Conservation (phyloP, 495 filamentous ascomycete species). For the Oidiodendron maius region DNA sequence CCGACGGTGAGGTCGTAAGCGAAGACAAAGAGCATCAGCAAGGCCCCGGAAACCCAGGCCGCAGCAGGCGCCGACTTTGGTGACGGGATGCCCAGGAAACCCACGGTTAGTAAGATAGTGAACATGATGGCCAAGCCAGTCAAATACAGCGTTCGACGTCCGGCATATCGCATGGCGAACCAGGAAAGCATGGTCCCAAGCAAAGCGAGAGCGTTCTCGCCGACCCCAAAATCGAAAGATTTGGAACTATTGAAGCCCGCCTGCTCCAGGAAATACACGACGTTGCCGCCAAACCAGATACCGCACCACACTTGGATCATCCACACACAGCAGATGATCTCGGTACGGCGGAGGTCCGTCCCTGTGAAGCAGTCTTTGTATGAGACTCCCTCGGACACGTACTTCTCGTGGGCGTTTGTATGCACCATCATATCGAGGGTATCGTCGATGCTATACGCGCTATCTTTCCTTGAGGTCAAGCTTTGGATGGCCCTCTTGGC, state of each 20-base stretch:
- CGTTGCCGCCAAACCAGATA: conserved; percentile 45
- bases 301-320: conserved; percentile 42
- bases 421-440: conserved; percentile 51
- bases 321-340: conserved; percentile 44
- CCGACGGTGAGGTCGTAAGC: conserved; percentile 52
- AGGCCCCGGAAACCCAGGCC: conserved; percentile 38
- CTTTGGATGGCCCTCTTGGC: conserved; percentile 38
- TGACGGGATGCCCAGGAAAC: conserved; percentile 18
- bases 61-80: conserved; percentile 11
- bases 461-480: conserved; percentile 42
- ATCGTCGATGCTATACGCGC: conserved; percentile 35
- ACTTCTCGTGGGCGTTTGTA: conserved; percentile 53
- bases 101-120: conserved; percentile 24
- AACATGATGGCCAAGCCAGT: conserved; percentile 41
- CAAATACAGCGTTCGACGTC: conserved; percentile 46
- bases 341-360: conserved; percentile 48
- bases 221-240: conserved; percentile 42
- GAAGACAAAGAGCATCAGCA: conserved; percentile 47
- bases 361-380: conserved; percentile 50
- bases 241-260: conserved; percentile 43
- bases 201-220: conserved; percentile 41
- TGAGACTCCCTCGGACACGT: conserved; percentile 47
- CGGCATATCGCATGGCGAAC: conserved; percentile 38
- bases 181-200: conserved; percentile 38
- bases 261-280: conserved; percentile 57